A percentile compares a stretch with the other conserved stretches of the same genome.
phyloP scores from a whole-genome alignment of 1,139 yeast genomes.

The Saccharomyces hybrid region DNA sequence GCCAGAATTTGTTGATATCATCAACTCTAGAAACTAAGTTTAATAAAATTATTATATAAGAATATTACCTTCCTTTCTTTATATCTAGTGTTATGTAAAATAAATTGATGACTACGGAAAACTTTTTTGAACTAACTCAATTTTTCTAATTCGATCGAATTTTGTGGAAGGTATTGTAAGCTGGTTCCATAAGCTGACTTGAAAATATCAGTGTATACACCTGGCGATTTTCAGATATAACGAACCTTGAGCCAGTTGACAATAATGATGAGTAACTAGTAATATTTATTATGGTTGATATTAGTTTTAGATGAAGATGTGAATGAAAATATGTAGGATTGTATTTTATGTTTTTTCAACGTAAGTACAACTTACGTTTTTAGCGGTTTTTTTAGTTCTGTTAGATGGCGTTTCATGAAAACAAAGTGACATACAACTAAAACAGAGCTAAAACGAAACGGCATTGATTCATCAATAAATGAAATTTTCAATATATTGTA shows the following conservation, averaged over 20 bases:
- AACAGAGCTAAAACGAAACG: too few relatives aligned
- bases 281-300: too few relatives aligned
- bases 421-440: too few relatives aligned
- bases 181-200: too few relatives aligned
- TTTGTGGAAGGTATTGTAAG: not conserved
- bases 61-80: slow-evolving; percentile 4
- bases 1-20: slow-evolving; percentile 93
- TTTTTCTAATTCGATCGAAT: not conserved
- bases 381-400: not conserved
- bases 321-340: not conserved
- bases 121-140: not conserved
- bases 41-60: slow-evolving; percentile 1
- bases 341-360: not conserved
- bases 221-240: too few relatives aligned
- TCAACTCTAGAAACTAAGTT: slow-evolving; percentile 76
- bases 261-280: too few relatives aligned
- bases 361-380: not conserved
- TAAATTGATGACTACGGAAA: slow-evolving; percentile 1
- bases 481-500: too few relatives aligned
- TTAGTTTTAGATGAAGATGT: too few relatives aligned
- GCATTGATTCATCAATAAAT: too few relatives aligned
- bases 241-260: too few relatives aligned
- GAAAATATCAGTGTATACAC: too few relatives aligned
- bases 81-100: slow-evolving; percentile 1
- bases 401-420: too few relatives aligned